phyloP scores from a whole-genome alignment of 192 early-diverging fungal species.

The Linnemannia zychae region DNA sequence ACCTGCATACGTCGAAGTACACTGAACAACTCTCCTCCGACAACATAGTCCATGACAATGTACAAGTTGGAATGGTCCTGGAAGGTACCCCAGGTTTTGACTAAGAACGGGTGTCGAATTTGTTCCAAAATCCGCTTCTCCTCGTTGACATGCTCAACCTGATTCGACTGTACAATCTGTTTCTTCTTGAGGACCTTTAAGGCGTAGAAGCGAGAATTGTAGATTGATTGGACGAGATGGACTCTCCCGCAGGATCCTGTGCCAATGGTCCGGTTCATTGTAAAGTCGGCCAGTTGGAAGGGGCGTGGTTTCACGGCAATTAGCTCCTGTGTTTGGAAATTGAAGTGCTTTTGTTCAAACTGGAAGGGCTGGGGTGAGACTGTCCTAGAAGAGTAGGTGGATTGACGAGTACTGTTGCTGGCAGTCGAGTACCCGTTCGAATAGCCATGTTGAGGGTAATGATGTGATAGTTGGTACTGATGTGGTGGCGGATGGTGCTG shows the following conservation, averaged over 20 bases:
- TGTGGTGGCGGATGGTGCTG: slow-evolving; percentile 1
- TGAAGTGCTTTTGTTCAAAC: slow-evolving; percentile 56
- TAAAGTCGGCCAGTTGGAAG: slow-evolving; percentile 81
- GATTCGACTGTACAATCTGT: slow-evolving; percentile 94
- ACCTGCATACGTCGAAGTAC: slow-evolving; percentile 83
- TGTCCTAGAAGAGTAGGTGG: slow-evolving; percentile 6
- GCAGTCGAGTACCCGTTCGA: not conserved
- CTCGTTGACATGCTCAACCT: slow-evolving; percentile 98
- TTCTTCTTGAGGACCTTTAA: slow-evolving; percentile 96
- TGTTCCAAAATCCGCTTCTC: slow-evolving; percentile 93
- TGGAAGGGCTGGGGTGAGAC: slow-evolving; percentile 51
- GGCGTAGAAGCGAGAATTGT: slow-evolving; percentile 89
- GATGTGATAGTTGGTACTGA: not conserved
- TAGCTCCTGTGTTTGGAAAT: slow-evolving; percentile 49
- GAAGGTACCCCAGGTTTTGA: slow-evolving; percentile 93
- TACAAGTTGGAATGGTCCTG: slow-evolving; percentile 92
- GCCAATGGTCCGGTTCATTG: slow-evolving; percentile 89
- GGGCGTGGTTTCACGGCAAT: slow-evolving; percentile 49
- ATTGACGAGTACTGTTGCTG: not conserved
- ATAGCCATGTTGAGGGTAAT: not conserved
- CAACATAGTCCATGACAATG: slow-evolving; percentile 96
- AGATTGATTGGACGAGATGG: slow-evolving; percentile 86
- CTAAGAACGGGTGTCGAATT: slow-evolving; percentile 91
- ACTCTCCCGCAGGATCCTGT: slow-evolving; percentile 98
- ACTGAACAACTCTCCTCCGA: slow-evolving; percentile 92